Evolutionary conservation across 2,329 filamentous ascomycete genomes (phyloP).

Genomic region (Gliomastix tumulicola): DNA sequence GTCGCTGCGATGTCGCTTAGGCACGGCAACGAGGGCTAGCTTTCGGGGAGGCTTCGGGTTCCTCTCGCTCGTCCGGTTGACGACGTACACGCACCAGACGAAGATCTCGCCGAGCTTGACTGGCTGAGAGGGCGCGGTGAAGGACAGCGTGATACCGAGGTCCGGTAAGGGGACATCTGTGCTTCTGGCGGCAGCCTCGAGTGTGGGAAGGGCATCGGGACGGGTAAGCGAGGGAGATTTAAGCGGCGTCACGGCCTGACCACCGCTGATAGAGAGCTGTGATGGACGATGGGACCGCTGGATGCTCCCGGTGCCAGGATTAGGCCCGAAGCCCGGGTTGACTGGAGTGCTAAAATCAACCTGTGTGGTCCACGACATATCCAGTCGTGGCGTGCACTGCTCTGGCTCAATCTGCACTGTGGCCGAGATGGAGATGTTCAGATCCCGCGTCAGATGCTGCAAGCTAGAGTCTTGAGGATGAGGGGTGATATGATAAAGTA

Average conservation of each 20-base stretch:
- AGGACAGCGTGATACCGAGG: slow-evolving; percentile 69
- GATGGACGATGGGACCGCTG: slow-evolving; percentile 55
- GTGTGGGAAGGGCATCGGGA: slow-evolving; percentile 52
- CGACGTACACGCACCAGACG: slow-evolving; percentile 66
- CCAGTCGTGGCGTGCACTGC: slow-evolving; percentile 52
- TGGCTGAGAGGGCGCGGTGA: slow-evolving; percentile 51
- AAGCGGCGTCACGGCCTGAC: slow-evolving; percentile 45
- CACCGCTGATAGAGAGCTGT: slow-evolving; percentile 53
- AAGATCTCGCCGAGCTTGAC: slow-evolving; percentile 62
- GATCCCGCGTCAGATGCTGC: slow-evolving; percentile 29
- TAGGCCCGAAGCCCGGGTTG: slow-evolving; percentile 54
- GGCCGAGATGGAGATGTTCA: slow-evolving; percentile 56
- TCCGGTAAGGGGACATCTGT: slow-evolving; percentile 44
- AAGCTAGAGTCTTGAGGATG: slow-evolving; percentile 22
- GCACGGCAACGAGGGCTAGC: slow-evolving; percentile 62
- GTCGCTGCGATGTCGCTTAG: slow-evolving; percentile 55
- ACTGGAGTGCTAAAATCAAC: slow-evolving; percentile 63
- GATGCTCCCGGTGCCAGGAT: slow-evolving; percentile 48
- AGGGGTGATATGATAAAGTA: slow-evolving; percentile 62
- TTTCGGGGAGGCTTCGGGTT: slow-evolving; percentile 46
- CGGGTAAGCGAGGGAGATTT: slow-evolving; percentile 49
- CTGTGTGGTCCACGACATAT: slow-evolving; percentile 60
- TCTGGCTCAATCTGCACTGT: slow-evolving; percentile 47
- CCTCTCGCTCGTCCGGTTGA: slow-evolving; percentile 56
- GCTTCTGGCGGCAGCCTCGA: slow-evolving; percentile 44